Conservation (phyloP, 2,329 filamentous ascomycete species). For the Nakataea oryzae region DNA sequence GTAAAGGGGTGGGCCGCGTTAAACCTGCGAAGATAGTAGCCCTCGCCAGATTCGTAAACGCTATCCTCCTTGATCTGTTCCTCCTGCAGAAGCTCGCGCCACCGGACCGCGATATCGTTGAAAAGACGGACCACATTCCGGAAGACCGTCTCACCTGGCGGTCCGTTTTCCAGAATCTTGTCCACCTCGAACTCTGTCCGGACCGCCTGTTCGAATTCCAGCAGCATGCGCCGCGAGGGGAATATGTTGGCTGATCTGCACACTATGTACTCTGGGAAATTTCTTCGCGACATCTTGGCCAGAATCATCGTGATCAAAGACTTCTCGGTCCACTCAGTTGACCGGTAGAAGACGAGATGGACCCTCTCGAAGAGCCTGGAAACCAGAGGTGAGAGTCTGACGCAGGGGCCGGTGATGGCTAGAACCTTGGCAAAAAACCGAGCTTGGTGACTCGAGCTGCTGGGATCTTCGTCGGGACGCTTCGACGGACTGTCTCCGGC, state of each 20-base stretch:
- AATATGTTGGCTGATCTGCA: conserved; percentile 88
- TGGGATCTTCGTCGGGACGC: conserved; percentile 37
- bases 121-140: conserved; percentile 62
- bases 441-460: conserved; percentile 38
- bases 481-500: neutral
- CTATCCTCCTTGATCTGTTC: conserved; percentile 69
- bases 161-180: conserved; percentile 67
- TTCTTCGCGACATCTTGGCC: conserved; percentile 75
- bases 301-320: conserved; percentile 91
- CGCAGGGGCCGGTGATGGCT: conserved; percentile 67
- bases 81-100: conserved; percentile 61
- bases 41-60: conserved; percentile 73
- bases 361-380: conserved; percentile 86
- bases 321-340: conserved; percentile 95
- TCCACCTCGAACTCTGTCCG: conserved; percentile 76
- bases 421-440: conserved; percentile 73
- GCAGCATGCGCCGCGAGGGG: conserved; percentile 56
- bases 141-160: conserved; percentile 53
- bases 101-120: conserved; percentile 67
- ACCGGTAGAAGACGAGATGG: conserved; percentile 91
- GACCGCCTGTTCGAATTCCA: conserved; percentile 86
- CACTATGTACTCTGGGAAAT: conserved; percentile 85
- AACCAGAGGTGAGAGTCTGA: conserved; percentile 62
- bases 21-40: conserved; percentile 79
- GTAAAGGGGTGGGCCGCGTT: conserved; percentile 91